A percentile compares a stretch with the other conserved stretches of the same genome.
These are phyloP conservation scores for Penicillium sp. DNA, from an alignment of 2,329 filamentous ascomycete genomes.

Conservation along the genomic window DNA sequence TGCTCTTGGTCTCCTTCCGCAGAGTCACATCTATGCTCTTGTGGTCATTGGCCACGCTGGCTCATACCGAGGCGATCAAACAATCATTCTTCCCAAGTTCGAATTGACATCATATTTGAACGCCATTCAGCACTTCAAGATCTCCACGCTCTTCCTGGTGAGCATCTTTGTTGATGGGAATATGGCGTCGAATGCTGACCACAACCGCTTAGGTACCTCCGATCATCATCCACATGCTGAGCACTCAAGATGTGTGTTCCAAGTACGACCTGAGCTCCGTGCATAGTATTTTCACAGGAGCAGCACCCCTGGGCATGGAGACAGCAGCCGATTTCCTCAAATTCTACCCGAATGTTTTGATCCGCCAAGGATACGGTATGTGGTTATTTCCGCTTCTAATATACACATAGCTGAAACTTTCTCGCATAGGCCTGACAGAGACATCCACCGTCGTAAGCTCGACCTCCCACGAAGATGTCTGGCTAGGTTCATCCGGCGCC, in stretches of 20 bases:
- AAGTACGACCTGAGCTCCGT: slow-evolving; percentile 73
- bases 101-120: slow-evolving; percentile 65
- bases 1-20: slow-evolving; percentile 68
- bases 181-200: background rate
- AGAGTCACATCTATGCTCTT: slow-evolving; percentile 79
- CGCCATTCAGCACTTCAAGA: slow-evolving; percentile 67
- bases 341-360: slow-evolving; percentile 61
- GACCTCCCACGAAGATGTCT: slow-evolving; percentile 59
- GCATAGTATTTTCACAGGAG: slow-evolving; percentile 66
- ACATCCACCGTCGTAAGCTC: slow-evolving; percentile 67
- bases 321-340: slow-evolving; percentile 63
- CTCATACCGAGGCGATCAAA: slow-evolving; percentile 69
- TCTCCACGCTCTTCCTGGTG: slow-evolving; percentile 66
- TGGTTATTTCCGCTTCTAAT: background rate
- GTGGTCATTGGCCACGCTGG: slow-evolving; percentile 66
- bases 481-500: slow-evolving; percentile 69
- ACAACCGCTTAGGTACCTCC: slow-evolving; percentile 62
- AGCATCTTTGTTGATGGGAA: slow-evolving; percentile 22
- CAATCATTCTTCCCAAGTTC: slow-evolving; percentile 70
- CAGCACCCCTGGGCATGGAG: slow-evolving; percentile 73
- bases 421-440: slow-evolving; percentile 66
- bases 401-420: slow-evolving; percentile 1
- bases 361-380: slow-evolving; percentile 70
- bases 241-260: slow-evolving; percentile 58
- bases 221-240: slow-evolving; percentile 74